Evolutionary conservation across 2,329 filamentous ascomycete species (phyloP).

Genomic region (Aspergillus novoparasiticus): DNA sequence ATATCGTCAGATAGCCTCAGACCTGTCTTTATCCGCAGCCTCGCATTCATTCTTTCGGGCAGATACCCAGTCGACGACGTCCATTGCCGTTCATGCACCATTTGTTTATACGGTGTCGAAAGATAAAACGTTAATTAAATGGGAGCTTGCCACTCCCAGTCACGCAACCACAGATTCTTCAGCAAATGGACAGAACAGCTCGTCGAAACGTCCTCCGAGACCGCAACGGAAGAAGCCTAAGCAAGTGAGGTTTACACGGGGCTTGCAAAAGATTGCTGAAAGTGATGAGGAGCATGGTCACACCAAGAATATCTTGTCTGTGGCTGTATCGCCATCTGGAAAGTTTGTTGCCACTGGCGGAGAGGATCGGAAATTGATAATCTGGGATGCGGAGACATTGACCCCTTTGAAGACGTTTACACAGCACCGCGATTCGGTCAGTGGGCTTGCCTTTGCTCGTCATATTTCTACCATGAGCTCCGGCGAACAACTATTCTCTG

Average conservation of each 20-base stretch:
- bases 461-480: conserved; percentile 62
- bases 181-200: conserved; percentile 64
- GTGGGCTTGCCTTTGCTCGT: conserved; percentile 79
- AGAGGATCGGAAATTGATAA: conserved; percentile 77
- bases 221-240: conserved; percentile 48
- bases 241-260: conserved; percentile 52
- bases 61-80: conserved; percentile 76
- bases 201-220: conserved; percentile 62
- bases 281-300: conserved; percentile 67
- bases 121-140: conserved; percentile 83
- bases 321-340: conserved; percentile 86
- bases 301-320: conserved; percentile 74
- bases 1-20: conserved; percentile 75
- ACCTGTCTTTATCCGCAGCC: conserved; percentile 70
- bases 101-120: conserved; percentile 88
- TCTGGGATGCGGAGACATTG: conserved; percentile 82
- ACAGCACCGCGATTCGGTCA: conserved; percentile 89
- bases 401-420: conserved; percentile 79
- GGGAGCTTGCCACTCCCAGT: conserved; percentile 68
- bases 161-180: conserved; percentile 39
- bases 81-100: conserved; percentile 75
- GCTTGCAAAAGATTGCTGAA: conserved; percentile 43
- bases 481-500: conserved; percentile 85
- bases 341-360: conserved; percentile 91
- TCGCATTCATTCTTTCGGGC: conserved; percentile 74